Conservation (phyloP, 257 asterid genomes). For the Rubia yunnanensis region DNA sequence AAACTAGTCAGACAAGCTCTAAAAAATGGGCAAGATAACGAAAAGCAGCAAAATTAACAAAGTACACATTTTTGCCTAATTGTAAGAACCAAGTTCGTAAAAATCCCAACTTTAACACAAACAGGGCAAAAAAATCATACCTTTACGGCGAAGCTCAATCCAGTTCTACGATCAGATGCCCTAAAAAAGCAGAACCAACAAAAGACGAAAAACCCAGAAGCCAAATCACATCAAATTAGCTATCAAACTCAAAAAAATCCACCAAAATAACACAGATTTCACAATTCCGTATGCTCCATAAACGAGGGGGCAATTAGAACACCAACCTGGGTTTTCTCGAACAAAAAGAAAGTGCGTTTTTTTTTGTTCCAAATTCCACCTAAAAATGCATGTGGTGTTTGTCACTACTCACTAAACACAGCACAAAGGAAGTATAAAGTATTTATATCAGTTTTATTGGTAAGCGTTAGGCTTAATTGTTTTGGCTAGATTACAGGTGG, state of each 20-base stretch:
- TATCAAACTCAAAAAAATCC: neutral
- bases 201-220: slow-evolving; percentile 1
- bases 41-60: neutral
- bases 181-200: neutral
- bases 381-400: slow-evolving; percentile 17
- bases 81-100: neutral
- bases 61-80: neutral
- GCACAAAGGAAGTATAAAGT: neutral
- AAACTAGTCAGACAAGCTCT: neutral
- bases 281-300: neutral
- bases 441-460: neutral
- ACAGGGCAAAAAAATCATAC: slow-evolving; percentile 8
- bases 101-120: neutral
- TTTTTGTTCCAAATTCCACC: slow-evolving; percentile 4
- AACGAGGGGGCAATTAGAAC: neutral
- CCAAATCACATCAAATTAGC: slow-evolving; percentile 14
- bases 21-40: neutral
- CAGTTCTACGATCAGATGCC: slow-evolving; percentile 10
- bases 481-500: no score
- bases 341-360: neutral
- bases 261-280: neutral
- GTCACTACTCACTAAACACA: slow-evolving; percentile 6
- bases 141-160: slow-evolving; percentile 9
- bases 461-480: neutral
- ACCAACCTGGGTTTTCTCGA: neutral